Percentiles rank a stretch among this genome's conserved stretches.
Evolutionary conservation across 805 yeast species (phyloP).

Genomic region (Saturnispora quitensis): DNA sequence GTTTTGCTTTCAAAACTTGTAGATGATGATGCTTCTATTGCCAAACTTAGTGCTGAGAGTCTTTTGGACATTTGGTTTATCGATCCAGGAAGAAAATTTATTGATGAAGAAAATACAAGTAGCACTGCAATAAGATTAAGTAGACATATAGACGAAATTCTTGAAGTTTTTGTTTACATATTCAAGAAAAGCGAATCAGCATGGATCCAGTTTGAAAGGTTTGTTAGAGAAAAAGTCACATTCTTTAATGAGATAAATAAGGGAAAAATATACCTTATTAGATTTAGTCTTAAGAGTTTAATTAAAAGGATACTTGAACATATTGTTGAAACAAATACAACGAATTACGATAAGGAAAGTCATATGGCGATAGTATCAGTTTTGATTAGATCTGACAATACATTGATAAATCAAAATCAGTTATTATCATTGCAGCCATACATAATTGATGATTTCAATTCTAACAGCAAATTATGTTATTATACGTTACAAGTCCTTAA

Average conservation of each 20-base stretch:
- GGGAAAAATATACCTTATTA: constrained; percentile 12
- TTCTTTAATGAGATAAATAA: constrained; percentile 20
- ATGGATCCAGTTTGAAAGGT: constrained; percentile 38
- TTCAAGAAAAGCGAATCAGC: constrained; percentile 31
- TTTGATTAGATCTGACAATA: constrained; percentile 43
- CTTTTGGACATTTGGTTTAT: constrained; percentile 33
- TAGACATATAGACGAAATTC: neutral
- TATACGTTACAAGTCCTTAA: constrained; percentile 48
- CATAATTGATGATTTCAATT: constrained; percentile 38
- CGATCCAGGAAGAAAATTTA: neutral
- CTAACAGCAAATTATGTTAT: constrained; percentile 34
- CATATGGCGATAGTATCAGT: constrained; percentile 44
- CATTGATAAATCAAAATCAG: constrained; percentile 57
- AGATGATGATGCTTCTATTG: constrained; percentile 59
- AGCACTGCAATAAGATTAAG: neutral
- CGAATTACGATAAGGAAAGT: constrained; percentile 22
- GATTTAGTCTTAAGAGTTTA: constrained; percentile 21
- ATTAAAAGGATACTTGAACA: constrained; percentile 30
- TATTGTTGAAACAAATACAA: constrained; percentile 23
- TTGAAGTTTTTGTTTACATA: constrained; percentile 29
- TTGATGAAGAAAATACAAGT: neutral
- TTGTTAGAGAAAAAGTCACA: constrained; percentile 37
- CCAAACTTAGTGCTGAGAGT: constrained; percentile 32
- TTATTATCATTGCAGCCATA: constrained; percentile 57
- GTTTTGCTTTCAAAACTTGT: constrained; percentile 46